These are phyloP conservation scores for Arthrobotrys entomopaga DNA, from an alignment of 2,329 filamentous ascomycete species.

Conservation along the genomic window DNA sequence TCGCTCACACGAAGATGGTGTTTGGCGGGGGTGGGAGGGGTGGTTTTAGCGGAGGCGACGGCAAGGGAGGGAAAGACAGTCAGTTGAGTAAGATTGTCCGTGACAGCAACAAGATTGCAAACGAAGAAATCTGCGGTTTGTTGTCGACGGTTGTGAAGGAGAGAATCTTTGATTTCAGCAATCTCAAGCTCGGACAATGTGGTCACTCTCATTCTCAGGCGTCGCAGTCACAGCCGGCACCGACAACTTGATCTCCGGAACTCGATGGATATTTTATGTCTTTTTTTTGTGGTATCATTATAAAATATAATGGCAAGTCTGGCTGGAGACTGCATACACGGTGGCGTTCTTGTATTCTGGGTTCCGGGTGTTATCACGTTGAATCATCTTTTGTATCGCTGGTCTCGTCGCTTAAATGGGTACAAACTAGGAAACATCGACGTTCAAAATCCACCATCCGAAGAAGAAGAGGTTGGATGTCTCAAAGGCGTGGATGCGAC, in stretches of 20 bases:
- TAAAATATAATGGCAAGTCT: slow-evolving; percentile 1
- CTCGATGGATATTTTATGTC: neutral
- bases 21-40: slow-evolving; percentile 60
- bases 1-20: slow-evolving; percentile 57
- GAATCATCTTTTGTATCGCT: slow-evolving; percentile 20
- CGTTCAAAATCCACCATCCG: neutral
- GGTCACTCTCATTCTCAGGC: slow-evolving; percentile 45
- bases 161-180: slow-evolving; percentile 57
- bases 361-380: slow-evolving; percentile 24
- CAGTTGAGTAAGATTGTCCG: slow-evolving; percentile 68
- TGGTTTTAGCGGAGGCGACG: slow-evolving; percentile 59
- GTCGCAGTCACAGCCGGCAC: slow-evolving; percentile 26
- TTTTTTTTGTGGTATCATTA: neutral
- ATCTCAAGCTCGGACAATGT: slow-evolving; percentile 47
- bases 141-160: slow-evolving; percentile 61
- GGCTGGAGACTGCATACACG: slow-evolving; percentile 18
- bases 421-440: slow-evolving; percentile 6
- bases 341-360: slow-evolving; percentile 53
- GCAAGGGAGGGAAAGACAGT: slow-evolving; percentile 62
- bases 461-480: neutral
- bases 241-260: slow-evolving; percentile 20
- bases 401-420: slow-evolving; percentile 8
- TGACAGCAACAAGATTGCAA: slow-evolving; percentile 69
- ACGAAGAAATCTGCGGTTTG: slow-evolving; percentile 65
- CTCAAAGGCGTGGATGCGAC: neutral